These are phyloP conservation scores for Lipomyces spencermartinsiae DNA, from an alignment of 805 yeast species.

Conservation along the genomic window DNA sequence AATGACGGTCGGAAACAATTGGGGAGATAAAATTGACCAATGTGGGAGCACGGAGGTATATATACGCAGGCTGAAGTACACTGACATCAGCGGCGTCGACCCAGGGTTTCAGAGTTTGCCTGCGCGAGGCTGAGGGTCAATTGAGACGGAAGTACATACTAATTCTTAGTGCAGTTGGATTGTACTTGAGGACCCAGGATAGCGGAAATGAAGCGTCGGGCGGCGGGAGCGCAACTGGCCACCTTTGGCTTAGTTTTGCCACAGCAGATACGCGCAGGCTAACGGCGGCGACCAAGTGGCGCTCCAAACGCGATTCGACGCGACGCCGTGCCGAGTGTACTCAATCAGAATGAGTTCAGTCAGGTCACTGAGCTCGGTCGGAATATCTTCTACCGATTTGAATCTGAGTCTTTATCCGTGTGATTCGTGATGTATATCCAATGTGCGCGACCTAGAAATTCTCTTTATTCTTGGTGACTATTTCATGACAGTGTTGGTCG, in stretches of 20 bases:
- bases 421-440: too few relatives aligned
- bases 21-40: neutral
- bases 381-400: too few relatives aligned
- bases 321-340: too few relatives aligned
- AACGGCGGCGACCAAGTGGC: too few relatives aligned
- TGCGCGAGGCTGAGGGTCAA: neutral
- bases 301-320: too few relatives aligned
- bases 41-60: neutral
- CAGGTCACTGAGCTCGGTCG: too few relatives aligned
- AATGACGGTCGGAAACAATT: neutral
- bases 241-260: neutral
- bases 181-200: neutral
- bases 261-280: neutral
- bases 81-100: conserved; percentile 5
- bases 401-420: too few relatives aligned
- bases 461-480: too few relatives aligned
- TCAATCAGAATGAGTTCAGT: too few relatives aligned
- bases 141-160: neutral
- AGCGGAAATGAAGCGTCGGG: neutral
- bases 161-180: neutral
- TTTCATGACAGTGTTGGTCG: too few relatives aligned
- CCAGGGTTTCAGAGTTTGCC: conserved; percentile 2
- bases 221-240: neutral
- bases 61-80: neutral
- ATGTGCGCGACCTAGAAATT: too few relatives aligned